A percentile compares a stretch with the other conserved stretches of the same genome.
Conservation (phyloP, 352 stramenopile genomes). For the Poterioochromonas sp. region DNA sequence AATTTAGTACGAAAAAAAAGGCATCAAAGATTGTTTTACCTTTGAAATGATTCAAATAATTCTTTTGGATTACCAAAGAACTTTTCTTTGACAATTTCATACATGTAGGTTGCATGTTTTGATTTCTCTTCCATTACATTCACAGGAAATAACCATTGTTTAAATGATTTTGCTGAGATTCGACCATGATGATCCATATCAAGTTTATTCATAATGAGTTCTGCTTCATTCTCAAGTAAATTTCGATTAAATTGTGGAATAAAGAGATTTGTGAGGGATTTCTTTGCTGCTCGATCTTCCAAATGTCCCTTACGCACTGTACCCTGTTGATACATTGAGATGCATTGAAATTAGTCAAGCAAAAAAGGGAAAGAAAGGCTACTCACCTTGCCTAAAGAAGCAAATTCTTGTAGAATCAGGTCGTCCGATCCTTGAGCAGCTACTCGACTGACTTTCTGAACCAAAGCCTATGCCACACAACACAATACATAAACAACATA, state of each 20-base stretch:
- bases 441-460: no score
- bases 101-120: not conserved
- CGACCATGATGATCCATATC: not conserved
- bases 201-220: no score
- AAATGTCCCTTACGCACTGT: no score
- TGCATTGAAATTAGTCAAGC: no score
- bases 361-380: no score
- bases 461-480: no score
- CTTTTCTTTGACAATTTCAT: not conserved
- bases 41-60: slow-evolving; percentile 5
- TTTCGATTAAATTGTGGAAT: not conserved
- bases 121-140: not conserved
- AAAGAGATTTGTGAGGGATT: not conserved
- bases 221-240: not conserved
- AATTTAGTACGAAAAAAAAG: not conserved
- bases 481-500: no score
- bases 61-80: not conserved
- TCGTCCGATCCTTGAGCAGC: not conserved
- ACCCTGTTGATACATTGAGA: no score
- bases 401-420: not conserved
- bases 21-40: not conserved
- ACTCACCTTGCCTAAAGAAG: not conserved
- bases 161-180: not conserved
- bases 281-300: not conserved
- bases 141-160: not conserved